phyloP scores from a whole-genome alignment of 805 yeast genomes.

The Lipomyces spencermartinsiae region DNA sequence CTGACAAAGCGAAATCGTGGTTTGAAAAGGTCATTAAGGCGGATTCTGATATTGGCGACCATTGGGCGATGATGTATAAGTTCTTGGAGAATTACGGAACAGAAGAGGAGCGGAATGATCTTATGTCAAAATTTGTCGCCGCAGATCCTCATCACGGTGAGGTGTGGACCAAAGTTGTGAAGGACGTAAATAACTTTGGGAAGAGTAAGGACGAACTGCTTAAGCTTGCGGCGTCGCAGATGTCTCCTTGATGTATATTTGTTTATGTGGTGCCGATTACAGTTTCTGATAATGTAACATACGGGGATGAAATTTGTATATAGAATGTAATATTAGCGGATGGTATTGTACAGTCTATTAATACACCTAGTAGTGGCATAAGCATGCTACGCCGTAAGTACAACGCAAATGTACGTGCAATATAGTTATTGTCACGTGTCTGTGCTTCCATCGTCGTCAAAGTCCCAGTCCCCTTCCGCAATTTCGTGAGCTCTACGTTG shows the following conservation, averaged over 20 bases:
- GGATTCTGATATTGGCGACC: slow-evolving; percentile 71
- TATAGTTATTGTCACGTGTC: slow-evolving; percentile 3
- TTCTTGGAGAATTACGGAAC: slow-evolving; percentile 50
- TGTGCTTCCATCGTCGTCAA: slow-evolving; percentile 25
- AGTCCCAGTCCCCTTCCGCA: slow-evolving; percentile 39
- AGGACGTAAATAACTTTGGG: slow-evolving; percentile 56
- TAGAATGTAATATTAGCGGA: neutral
- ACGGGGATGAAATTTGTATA: neutral
- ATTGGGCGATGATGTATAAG: slow-evolving; percentile 69
- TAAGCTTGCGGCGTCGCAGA: slow-evolving; percentile 22
- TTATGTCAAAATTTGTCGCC: slow-evolving; percentile 49
- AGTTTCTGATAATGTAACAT: neutral
- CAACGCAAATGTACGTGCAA: neutral
- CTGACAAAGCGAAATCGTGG: slow-evolving; percentile 72
- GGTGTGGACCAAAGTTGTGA: slow-evolving; percentile 61
- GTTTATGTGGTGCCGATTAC: neutral
- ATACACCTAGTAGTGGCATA: neutral
- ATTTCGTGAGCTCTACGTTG: slow-evolving; percentile 71
- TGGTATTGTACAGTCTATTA: neutral
- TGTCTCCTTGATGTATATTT: neutral
- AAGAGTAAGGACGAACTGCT: slow-evolving; percentile 52
- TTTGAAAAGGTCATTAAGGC: slow-evolving; percentile 68
- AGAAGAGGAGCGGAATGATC: slow-evolving; percentile 47
- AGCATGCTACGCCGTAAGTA: neutral
- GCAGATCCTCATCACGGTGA: slow-evolving; percentile 69